Evolutionary conservation across 257 asterid species (phyloP).

Genomic region (Fraxinus cuspidata): DNA sequence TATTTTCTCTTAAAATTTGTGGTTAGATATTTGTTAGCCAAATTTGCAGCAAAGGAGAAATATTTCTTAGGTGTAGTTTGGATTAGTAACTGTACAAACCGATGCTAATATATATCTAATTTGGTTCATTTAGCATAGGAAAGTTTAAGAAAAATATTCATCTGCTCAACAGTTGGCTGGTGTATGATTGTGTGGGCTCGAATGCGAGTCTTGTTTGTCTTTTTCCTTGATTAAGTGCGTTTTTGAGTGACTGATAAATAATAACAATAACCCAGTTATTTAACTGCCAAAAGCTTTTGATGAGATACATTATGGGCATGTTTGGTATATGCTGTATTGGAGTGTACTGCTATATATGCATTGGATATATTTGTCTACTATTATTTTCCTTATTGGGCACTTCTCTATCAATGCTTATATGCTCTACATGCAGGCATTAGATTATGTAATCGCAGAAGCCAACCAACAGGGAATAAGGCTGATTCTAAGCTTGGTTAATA

Average conservation of each 20-base stretch:
- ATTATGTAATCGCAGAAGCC: conserved; percentile 90
- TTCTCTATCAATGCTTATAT: conserved; percentile 16
- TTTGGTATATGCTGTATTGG: no score
- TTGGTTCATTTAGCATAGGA: not conserved
- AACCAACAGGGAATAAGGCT: conserved; percentile 73
- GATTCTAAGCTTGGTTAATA: conserved; percentile 80
- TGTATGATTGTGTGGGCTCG: conserved; percentile 1
- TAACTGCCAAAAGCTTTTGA: not conserved
- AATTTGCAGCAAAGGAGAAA: conserved; percentile 15
- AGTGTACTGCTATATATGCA: not conserved
- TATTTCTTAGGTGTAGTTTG: not conserved
- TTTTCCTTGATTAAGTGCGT: not conserved
- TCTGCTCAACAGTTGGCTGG: conserved; percentile 14
- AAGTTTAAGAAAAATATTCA: conserved; percentile 15
- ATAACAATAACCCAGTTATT: conserved; percentile 17
- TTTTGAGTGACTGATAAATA: conserved; percentile 16
- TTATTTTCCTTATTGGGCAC: conserved; percentile 17
- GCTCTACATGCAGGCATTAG: conserved; percentile 70
- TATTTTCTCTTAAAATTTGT: not conserved
- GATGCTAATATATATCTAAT: not conserved
- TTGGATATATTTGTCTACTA: not conserved
- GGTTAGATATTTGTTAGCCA: not conserved
- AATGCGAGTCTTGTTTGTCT: not conserved
- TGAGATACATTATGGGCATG: not conserved
- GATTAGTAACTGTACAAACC: not conserved